These are phyloP conservation scores for Marasmius sp. DNA, from an alignment of 1,284 basidiomycete genomes.

Conservation along the genomic window DNA sequence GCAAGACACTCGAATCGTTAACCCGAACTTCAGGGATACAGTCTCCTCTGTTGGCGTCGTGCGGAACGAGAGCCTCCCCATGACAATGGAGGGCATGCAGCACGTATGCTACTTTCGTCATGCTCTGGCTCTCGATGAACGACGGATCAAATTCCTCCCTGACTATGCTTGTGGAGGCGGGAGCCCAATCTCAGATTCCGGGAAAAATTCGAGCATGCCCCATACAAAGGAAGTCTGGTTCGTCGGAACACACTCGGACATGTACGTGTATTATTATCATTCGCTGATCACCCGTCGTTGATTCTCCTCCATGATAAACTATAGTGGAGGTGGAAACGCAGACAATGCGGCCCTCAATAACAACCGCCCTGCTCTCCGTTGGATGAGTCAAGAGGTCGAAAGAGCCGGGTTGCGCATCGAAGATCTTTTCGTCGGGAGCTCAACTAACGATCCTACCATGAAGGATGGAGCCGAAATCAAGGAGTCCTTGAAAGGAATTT, in stretches of 20 bases:
- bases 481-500: background rate
- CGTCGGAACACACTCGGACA: constrained; percentile 22
- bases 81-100: constrained; percentile 8
- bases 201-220: constrained; percentile 3
- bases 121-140: constrained; percentile 23
- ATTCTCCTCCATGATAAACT: background rate
- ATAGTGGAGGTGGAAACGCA: constrained; percentile 2
- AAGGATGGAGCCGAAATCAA: background rate
- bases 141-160: constrained; percentile 16
- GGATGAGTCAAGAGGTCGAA: background rate
- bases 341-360: background rate
- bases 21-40: constrained; percentile 36
- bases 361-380: background rate
- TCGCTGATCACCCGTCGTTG: background rate
- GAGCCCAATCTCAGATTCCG: background rate
- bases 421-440: background rate
- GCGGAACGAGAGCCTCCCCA: constrained; percentile 6
- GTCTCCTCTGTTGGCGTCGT: constrained; percentile 25
- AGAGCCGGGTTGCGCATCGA: background rate
- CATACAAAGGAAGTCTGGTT: constrained; percentile 29
- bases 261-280: constrained; percentile 11
- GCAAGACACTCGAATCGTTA: background rate
- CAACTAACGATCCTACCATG: background rate
- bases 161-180: constrained; percentile 4
- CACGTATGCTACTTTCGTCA: constrained; percentile 21